Evolutionary conservation across 306 rosid species (phyloP).

Genomic region (Vigna angularis): DNA sequence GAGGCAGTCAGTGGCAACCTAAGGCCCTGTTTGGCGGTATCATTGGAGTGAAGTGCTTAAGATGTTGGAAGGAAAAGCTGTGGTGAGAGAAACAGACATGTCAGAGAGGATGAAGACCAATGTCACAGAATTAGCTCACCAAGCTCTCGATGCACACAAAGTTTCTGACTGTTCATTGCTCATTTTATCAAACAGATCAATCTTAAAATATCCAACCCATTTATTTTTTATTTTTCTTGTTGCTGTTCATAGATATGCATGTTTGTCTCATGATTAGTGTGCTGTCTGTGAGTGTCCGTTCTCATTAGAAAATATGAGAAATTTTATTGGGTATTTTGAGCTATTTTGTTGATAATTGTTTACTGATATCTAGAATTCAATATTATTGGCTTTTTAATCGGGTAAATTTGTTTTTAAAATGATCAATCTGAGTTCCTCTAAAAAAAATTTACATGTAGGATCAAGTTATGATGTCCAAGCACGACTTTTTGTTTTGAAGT

Average conservation of each 20-base stretch:
- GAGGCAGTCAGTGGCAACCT: neutral
- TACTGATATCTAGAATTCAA: too few relatives aligned
- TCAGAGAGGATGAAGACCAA: slow-evolving; percentile 55
- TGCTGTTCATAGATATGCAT: neutral
- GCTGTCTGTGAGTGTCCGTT: too few relatives aligned
- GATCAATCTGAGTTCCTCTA: too few relatives aligned
- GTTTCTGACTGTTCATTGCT: slow-evolving; percentile 70
- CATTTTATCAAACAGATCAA: slow-evolving; percentile 69
- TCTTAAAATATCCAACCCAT: slow-evolving; percentile 19
- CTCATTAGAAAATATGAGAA: too few relatives aligned
- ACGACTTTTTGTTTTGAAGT: too few relatives aligned
- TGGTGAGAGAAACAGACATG: slow-evolving; percentile 73
- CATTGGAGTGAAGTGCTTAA: slow-evolving; percentile 14
- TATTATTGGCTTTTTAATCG: too few relatives aligned
- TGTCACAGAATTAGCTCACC: slow-evolving; percentile 71
- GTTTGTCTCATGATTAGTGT: slow-evolving; percentile 5
- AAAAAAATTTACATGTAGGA: too few relatives aligned
- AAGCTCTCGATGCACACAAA: slow-evolving; percentile 70
- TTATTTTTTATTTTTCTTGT: neutral
- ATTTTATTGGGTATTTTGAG: too few relatives aligned
- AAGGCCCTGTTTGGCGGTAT: neutral
- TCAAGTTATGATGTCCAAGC: too few relatives aligned
- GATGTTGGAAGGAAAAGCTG: slow-evolving; percentile 82
- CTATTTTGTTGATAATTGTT: too few relatives aligned
- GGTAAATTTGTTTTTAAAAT: too few relatives aligned